Conservation (phyloP, 2,329 filamentous ascomycete species). For the Verticillium longisporum region DNA sequence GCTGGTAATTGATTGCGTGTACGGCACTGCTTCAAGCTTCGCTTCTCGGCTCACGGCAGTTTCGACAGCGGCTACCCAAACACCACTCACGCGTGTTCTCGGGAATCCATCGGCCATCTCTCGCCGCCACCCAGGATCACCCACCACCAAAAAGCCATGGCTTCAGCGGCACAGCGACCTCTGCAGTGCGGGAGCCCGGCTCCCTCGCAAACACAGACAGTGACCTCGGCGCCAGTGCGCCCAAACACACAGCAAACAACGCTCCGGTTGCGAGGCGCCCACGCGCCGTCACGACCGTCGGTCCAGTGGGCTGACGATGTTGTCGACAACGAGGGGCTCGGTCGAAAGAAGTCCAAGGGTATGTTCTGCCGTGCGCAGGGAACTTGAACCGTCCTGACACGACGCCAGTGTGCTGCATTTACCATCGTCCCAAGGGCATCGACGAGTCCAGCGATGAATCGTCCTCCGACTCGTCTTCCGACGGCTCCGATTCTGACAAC, state of each 20-base stretch:
- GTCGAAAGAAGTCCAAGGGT: slow-evolving; percentile 94
- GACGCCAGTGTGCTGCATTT: slow-evolving; percentile 89
- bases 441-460: slow-evolving; percentile 75
- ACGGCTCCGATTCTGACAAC: slow-evolving; percentile 41
- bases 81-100: too few species aligned
- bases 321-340: slow-evolving; percentile 90
- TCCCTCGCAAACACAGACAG: slow-evolving; percentile 25
- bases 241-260: slow-evolving; percentile 27
- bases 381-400: neutral
- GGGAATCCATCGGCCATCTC: too few species aligned
- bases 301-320: slow-evolving; percentile 93
- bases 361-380: slow-evolving; percentile 11
- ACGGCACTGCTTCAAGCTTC: too few species aligned
- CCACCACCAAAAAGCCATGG: neutral
- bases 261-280: slow-evolving; percentile 45
- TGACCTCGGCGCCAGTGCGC: slow-evolving; percentile 20
- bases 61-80: too few species aligned
- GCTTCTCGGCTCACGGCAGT: neutral
- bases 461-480: slow-evolving; percentile 47
- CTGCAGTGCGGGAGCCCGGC: neutral
- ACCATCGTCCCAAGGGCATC: slow-evolving; percentile 75
- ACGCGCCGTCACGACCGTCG: slow-evolving; percentile 42
- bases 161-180: slow-evolving; percentile 5
- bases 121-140: too few species aligned
- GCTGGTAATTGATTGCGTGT: too few species aligned